Base-by-base conservation (phyloP, 176 grass and related monocot genomes). In the Thalia dealbata region DNA sequence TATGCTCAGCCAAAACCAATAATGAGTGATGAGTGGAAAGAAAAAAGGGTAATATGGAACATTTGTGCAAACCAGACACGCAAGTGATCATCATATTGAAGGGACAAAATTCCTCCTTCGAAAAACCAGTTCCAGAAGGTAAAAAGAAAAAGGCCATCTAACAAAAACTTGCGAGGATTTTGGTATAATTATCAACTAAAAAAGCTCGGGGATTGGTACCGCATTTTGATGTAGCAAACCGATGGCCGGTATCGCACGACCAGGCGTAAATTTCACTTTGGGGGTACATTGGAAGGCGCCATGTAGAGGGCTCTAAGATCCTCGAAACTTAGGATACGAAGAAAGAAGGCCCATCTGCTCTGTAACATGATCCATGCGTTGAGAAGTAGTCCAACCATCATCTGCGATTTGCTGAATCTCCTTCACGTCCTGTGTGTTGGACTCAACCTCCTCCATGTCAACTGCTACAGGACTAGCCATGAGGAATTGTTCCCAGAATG, bases 401-500 rank as follows among this genome's bases (percentile, higher is more conserved):
- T 73, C 71, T 21, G 18, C 22, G 32, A 4, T 42, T 63, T 44
- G 35, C 73, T 45, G 55, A 21, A 26, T 32, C 56, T 75, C 73
- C 56, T 62, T 50, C 13, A 68, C 22, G 52, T 91, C 82, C 27
- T 80, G 75, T 52, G 75, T 61, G 61, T 41, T 79, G 14, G 85
- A 91, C 78, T 99, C 83, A 2, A 84, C 81, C 65, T 99, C 95
- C 60, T 99, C 87, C 7, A 66, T 87, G 44, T 91, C 90, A 3
- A 78, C 30, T 0, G 83, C 81, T 6, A 99, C 19, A 48, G 85
- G 83, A 69, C 90, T 97, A 10, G 72, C 67, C 26, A 81, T 80
- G 56, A 99, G 71, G 76, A 99, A 93, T 70, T 99, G 90, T 76
- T 99, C 95, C 95, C 90, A 99, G 78, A 99, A 99, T 38, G 83